Evolutionary conservation across 345 rosid genomes (phyloP).

Genomic region (Lepidium didymum): DNA sequence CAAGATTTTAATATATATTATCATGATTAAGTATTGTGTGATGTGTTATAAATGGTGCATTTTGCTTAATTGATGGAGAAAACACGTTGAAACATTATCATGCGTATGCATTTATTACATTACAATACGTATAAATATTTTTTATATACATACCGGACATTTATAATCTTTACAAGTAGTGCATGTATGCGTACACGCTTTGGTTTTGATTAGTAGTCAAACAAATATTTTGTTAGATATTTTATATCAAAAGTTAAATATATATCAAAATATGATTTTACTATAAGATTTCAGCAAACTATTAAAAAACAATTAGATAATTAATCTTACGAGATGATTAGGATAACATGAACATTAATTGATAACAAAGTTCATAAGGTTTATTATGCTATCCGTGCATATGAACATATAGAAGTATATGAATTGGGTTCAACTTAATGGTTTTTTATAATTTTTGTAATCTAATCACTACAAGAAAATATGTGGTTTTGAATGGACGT

Average conservation of each 20-base stretch:
- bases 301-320: no score
- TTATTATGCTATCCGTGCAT: background rate
- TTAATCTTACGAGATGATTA: background rate
- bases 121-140: background rate
- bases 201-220: background rate
- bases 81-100: slow-evolving; percentile 9
- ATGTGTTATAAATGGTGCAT: slow-evolving; percentile 4
- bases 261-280: background rate
- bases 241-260: background rate
- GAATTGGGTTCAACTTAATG: background rate
- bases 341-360: background rate
- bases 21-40: background rate
- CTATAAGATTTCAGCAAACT: background rate
- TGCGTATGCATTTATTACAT: background rate
- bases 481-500: no score
- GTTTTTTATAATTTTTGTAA: no score
- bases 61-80: slow-evolving; percentile 4
- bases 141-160: background rate
- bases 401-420: background rate
- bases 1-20: background rate
- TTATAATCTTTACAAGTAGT: background rate
- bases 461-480: no score
- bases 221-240: background rate
- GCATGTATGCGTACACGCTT: background rate
- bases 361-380: background rate